phyloP scores from a whole-genome alignment of 164 flowering plant genomes.

The Amborella trichopoda region DNA sequence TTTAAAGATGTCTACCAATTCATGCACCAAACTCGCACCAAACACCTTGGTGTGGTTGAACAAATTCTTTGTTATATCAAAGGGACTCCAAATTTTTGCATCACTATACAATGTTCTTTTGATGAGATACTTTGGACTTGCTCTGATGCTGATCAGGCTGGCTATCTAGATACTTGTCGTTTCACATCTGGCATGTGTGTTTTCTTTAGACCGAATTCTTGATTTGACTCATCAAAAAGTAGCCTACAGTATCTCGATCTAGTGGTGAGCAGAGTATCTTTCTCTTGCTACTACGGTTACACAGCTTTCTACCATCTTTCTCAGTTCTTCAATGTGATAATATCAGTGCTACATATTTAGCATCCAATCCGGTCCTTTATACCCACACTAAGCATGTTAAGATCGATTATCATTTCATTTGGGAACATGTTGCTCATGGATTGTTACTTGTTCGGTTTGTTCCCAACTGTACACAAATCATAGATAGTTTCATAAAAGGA shows the following conservation, averaged over 20 bases:
- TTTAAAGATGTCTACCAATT: background rate
- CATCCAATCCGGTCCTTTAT: constrained; percentile 1
- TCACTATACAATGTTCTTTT: background rate
- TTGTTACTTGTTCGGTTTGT: background rate
- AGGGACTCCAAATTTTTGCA: too few species aligned
- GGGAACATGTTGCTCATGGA: background rate
- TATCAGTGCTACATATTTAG: background rate
- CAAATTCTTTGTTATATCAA: background rate
- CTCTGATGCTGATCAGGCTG: background rate
- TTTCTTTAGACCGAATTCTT: background rate
- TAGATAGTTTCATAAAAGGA: background rate
- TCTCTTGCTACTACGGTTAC: background rate
- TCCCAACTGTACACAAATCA: background rate
- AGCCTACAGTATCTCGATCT: background rate
- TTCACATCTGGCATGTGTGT: background rate
- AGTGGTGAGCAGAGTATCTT: background rate
- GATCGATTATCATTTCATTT: background rate
- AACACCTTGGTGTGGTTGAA: background rate
- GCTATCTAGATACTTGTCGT: background rate
- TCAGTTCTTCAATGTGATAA: background rate
- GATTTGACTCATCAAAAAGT: background rate
- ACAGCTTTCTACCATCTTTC: background rate
- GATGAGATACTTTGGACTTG: background rate
- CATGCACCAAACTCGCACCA: background rate
- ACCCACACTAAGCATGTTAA: background rate